These are phyloP conservation scores for Eucalyptus marginata DNA, from an alignment of 345 rosid genomes.

Conservation along the genomic window DNA sequence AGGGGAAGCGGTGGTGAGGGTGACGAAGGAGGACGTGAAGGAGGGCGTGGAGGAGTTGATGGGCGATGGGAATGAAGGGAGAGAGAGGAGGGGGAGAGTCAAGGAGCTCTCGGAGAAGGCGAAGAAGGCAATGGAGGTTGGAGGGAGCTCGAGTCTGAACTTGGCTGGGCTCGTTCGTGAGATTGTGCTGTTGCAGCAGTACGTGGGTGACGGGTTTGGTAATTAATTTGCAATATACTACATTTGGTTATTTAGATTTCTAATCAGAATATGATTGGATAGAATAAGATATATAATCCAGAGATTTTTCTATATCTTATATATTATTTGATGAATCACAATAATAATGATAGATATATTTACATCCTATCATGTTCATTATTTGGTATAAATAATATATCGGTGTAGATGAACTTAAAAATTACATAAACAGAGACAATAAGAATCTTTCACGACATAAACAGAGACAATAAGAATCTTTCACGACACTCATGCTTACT, in stretches of 20 bases:
- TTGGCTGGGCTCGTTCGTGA: not conserved
- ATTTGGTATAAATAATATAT: too few species aligned
- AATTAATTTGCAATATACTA: not conserved
- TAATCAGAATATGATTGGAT: accelerated
- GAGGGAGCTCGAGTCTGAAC: conserved; percentile 11
- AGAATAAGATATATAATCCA: too few species aligned
- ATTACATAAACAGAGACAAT: not conserved
- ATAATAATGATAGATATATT: too few species aligned
- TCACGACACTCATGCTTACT: too few species aligned
- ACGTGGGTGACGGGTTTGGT: not conserved
- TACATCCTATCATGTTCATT: too few species aligned
- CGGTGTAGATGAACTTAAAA: too few species aligned
- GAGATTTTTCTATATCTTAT: accelerated
- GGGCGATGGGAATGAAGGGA: conserved; percentile 1
- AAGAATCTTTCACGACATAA: too few species aligned
- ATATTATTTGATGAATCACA: too few species aligned
- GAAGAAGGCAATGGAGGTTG: conserved; percentile 1
- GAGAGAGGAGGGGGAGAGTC: conserved; percentile 1
- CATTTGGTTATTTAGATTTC: too few species aligned
- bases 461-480: too few species aligned
- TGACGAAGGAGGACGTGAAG: conserved; percentile 4
- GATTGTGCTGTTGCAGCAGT: not conserved
- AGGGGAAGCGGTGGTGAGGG: not conserved
- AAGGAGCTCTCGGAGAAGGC: conserved; percentile 1
- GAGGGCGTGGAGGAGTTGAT: not conserved